phyloP scores from a whole-genome alignment of 352 stramenopile genomes.

The Phytophthora pseudosyringae region DNA sequence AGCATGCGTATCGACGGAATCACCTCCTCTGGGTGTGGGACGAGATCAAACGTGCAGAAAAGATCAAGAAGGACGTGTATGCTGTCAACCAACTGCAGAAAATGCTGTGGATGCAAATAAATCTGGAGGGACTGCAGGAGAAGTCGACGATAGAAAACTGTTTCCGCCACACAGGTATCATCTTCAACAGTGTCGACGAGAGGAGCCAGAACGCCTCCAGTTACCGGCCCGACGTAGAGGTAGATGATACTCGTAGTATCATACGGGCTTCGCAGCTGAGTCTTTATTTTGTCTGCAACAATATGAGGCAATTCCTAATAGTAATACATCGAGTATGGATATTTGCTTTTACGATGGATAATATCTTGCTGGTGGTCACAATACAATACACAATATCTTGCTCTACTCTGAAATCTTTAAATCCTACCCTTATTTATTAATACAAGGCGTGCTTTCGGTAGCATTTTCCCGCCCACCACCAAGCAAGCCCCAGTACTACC shows the following conservation, averaged over 20 bases:
- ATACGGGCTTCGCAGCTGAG: slow-evolving; percentile 3
- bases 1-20: slow-evolving; percentile 6
- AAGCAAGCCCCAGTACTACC: slow-evolving; percentile 18
- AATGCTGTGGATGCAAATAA: slow-evolving; percentile 13
- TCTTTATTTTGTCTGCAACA: slow-evolving; percentile 1
- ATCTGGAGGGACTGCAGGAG: background rate
- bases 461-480: slow-evolving; percentile 6
- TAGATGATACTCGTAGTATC: slow-evolving; percentile 19
- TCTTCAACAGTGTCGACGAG: slow-evolving; percentile 15
- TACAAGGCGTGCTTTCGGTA: slow-evolving; percentile 16
- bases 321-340: too few species aligned
- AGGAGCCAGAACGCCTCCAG: slow-evolving; percentile 2
- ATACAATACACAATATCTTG: too few species aligned
- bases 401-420: background rate
- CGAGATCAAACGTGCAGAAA: background rate
- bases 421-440: slow-evolving; percentile 9
- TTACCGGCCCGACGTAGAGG: background rate
- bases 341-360: background rate
- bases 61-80: background rate
- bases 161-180: slow-evolving; percentile 13
- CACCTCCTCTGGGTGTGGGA: slow-evolving; percentile 7
- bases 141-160: slow-evolving; percentile 17
- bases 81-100: background rate
- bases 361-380: background rate
- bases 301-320: slow-evolving; percentile 11